Base-by-base conservation (phyloP, 2,329 filamentous ascomycete genomes). In the Fusarium torulosum region DNA sequence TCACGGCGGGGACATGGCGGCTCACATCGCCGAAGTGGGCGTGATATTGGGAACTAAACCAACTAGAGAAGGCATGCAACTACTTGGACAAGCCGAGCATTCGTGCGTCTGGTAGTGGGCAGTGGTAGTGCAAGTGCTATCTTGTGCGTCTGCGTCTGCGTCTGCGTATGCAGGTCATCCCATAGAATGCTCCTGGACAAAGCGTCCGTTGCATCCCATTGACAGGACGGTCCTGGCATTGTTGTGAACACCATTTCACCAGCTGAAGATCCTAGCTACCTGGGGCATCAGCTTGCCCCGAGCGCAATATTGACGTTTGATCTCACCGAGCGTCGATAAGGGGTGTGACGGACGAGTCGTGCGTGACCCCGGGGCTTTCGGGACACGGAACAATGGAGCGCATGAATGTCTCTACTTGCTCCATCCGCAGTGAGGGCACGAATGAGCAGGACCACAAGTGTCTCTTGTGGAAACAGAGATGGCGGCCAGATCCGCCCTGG, bases 241-340 rank as follows among this genome's bases (percentile, higher is more conserved):
- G 50, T 67, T 67, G 69, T 71, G 58, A 61, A 43, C 40, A 44
- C 72, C 63, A 74, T 74, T 51, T 73, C 54, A 59, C 53, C 53
- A 74, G 59, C 56, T 52, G 59, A 59, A 55, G 50, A 63, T 69
- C 35, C 35, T n/a, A 14, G 35, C 35, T 37, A n/a, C 63, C 47
- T 41, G 55, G 66, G 55, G 35, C 31, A 67, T 69, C 72, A 74
- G 70, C 69, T 63, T 56, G 59, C 60, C 56, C 45, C 47, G 38
- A 45, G 47, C 38, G 43, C 50, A 47, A 60, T 46, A 62, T 49
- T 59, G 46, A 63, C 46, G 23, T 40, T 45, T 60, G 63, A 69
- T 69, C 51, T 73, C 63, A 59, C 52, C 38, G 50, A 63, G 51
- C 23, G 21, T 65, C 41, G 47, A 70, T 66, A 64, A 68, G 59